Conservation (phyloP, 2,329 filamentous ascomycete genomes). For the Stemphylium vesicarium region DNA sequence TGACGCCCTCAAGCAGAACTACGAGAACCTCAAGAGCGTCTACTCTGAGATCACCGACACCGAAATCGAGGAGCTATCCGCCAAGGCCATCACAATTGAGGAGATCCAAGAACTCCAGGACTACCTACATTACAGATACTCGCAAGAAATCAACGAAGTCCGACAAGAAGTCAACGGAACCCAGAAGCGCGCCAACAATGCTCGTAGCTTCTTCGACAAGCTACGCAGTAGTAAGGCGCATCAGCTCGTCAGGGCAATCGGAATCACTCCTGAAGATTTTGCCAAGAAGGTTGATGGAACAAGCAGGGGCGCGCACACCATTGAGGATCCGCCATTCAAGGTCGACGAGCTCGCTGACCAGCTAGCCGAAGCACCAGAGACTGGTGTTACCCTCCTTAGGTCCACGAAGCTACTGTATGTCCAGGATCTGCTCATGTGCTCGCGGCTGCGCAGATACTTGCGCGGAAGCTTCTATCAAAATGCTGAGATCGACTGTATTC, state of each 20-base stretch:
- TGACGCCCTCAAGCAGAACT: constrained; percentile 80
- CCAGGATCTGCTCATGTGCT: constrained; percentile 87
- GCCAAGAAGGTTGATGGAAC: constrained; percentile 84
- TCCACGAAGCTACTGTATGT: constrained; percentile 87
- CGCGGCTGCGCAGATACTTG: constrained; percentile 87
- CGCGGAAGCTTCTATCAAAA: constrained; percentile 82
- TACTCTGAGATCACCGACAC: constrained; percentile 69
- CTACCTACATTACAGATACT: constrained; percentile 94
- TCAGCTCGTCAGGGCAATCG: constrained; percentile 84
- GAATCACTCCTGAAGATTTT: constrained; percentile 86
- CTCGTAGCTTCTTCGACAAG: constrained; percentile 81
- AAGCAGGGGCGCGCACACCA: constrained; percentile 67
- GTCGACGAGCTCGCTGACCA: constrained; percentile 88
- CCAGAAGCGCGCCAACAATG: constrained; percentile 82
- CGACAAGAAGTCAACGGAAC: constrained; percentile 69
- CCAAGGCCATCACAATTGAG: constrained; percentile 82
- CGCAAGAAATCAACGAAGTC: constrained; percentile 80
- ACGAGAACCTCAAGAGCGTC: constrained; percentile 70
- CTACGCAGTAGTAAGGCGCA: constrained; percentile 82
- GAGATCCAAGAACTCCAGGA: constrained; percentile 97
- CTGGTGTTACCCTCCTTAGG: constrained; percentile 74
- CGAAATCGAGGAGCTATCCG: constrained; percentile 83
- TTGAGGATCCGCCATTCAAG: constrained; percentile 80
- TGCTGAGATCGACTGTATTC: constrained; percentile 82
- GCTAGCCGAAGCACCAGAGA: constrained; percentile 59